Evolutionary conservation across 176 grass and related monocot species (phyloP).

Genomic region (maize (Zea mays)): Zm-B73-REFERENCE-NAM-5.0 NC_050100.1:8171501-8172000

Average conservation of each 20-base stretch:
- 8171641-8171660: too few species aligned
- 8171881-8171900: background rate
- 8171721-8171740: too few species aligned
- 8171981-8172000: constrained; percentile 79
- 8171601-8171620: too few species aligned
- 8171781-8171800: background rate
- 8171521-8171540: too few species aligned
- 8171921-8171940: background rate
- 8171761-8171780: background rate
- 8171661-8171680: too few species aligned
- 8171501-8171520: too few species aligned
- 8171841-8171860: background rate
- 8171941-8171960: background rate
- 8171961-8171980: constrained; percentile 57
- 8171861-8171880: background rate
- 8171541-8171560: too few species aligned
- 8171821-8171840: background rate
- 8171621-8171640: too few species aligned
- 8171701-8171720: too few species aligned
- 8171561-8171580: too few species aligned
- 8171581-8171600: too few species aligned
- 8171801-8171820: background rate
- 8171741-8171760: background rate
- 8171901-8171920: background rate
- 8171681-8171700: too few species aligned